phyloP scores from a whole-genome alignment of 306 rosid species.

The Cyamopsis tetragonoloba region DNA sequence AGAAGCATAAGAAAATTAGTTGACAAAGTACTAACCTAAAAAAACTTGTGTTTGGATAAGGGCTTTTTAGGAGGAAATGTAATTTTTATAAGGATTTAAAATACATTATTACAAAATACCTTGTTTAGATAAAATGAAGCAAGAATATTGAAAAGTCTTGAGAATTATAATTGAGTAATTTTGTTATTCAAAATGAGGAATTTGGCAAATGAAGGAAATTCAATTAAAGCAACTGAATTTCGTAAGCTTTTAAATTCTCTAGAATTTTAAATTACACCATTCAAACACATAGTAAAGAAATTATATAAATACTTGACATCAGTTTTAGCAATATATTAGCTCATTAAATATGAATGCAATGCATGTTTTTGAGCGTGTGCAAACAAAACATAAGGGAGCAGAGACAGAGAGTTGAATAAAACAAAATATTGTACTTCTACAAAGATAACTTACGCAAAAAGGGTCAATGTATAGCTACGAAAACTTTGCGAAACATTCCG shows the following conservation, averaged over 20 bases:
- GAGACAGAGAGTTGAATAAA: slow-evolving; percentile 5
- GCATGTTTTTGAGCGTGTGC: not conserved
- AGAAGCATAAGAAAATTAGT: slow-evolving; percentile 6
- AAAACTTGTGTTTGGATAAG: too few species aligned
- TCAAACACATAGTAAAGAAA: slow-evolving; percentile 21
- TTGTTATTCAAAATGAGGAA: too few species aligned
- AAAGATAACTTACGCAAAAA: slow-evolving; percentile 70
- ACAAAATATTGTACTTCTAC: slow-evolving; percentile 3
- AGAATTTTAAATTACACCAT: too few species aligned
- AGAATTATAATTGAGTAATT: too few species aligned
- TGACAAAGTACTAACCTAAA: slow-evolving; percentile 2
- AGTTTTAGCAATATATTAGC: slow-evolving; percentile 6
- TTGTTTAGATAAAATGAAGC: too few species aligned
- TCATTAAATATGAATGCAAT: not conserved
- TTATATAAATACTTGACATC: not conserved
- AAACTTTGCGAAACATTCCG: slow-evolving; percentile 83
- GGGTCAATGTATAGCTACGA: slow-evolving; percentile 73
- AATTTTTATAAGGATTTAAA: too few species aligned
- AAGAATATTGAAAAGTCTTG: too few species aligned
- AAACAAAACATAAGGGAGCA: not conserved
- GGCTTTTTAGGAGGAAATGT: too few species aligned
- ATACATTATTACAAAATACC: too few species aligned
- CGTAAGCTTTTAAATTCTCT: too few species aligned
- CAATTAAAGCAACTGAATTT: too few species aligned
- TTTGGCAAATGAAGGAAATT: too few species aligned